Evolutionary conservation across 768 basidiomycete genomes (phyloP).

Genomic region (Tricholoma matsutake): DNA sequence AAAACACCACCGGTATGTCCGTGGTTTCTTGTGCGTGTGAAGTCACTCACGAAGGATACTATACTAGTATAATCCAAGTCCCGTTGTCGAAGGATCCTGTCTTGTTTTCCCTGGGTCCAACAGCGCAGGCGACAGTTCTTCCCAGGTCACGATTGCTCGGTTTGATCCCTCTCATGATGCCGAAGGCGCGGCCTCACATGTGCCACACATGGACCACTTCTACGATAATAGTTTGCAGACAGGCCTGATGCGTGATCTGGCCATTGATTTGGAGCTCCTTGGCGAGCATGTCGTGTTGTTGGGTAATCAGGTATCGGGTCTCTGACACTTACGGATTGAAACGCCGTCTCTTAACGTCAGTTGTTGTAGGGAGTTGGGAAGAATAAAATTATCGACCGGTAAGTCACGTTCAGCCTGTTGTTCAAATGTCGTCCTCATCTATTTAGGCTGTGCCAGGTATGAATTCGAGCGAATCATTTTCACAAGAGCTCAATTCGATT

Average conservation of each 20-base stretch:
- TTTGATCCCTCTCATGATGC: constrained; percentile 50
- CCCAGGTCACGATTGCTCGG: constrained; percentile 39
- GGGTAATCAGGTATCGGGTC: constrained; percentile 55
- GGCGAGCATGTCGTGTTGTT: constrained; percentile 63
- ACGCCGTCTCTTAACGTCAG: not conserved
- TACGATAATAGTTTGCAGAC: constrained; percentile 70
- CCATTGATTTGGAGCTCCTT: constrained; percentile 57
- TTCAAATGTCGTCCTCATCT: not conserved
- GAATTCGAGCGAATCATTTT: not conserved
- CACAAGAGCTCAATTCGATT: not conserved
- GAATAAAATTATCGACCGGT: constrained; percentile 68
- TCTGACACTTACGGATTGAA: not conserved
- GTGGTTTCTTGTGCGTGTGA: not conserved
- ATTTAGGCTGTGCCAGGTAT: constrained; percentile 53
- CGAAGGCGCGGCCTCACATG: constrained; percentile 52
- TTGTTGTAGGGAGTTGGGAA: constrained; percentile 57
- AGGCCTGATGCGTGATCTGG: constrained; percentile 63
- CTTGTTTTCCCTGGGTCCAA: constrained; percentile 48
- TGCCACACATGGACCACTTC: constrained; percentile 69
- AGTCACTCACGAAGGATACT: constrained; percentile 7
- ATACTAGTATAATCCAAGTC: constrained; percentile 47
- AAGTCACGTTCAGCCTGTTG: constrained; percentile 11
- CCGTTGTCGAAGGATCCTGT: constrained; percentile 33
- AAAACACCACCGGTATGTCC: constrained; percentile 39
- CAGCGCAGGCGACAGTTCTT: constrained; percentile 27